Percentiles rank a stretch among this genome's conserved stretches.
Evolutionary conservation across 768 basidiomycete genomes (phyloP).

Genomic region (Strobilomyces confusus): DNA sequence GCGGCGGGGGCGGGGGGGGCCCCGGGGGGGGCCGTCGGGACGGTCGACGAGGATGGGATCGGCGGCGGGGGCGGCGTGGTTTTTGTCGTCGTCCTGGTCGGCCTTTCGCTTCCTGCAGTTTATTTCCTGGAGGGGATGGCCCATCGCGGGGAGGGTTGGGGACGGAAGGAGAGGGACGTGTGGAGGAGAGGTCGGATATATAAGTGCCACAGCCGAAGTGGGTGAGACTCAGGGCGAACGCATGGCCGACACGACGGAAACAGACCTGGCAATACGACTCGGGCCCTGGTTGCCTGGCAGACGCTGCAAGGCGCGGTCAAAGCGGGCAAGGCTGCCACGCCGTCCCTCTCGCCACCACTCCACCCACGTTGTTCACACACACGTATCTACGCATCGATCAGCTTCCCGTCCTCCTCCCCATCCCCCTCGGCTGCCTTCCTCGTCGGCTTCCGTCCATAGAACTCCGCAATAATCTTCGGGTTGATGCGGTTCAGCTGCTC

Average conservation of each 20-base stretch:
- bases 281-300: slow-evolving; percentile 30
- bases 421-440: slow-evolving; percentile 56
- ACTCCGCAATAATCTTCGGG: slow-evolving; percentile 93
- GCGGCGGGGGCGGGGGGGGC: slow-evolving; percentile 29
- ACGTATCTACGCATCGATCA: slow-evolving; percentile 62
- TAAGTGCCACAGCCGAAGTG: slow-evolving; percentile 8
- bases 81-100: slow-evolving; percentile 43
- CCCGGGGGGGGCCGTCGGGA: slow-evolving; percentile 11
- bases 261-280: slow-evolving; percentile 15
- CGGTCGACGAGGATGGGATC: slow-evolving; percentile 36
- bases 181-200: slow-evolving; percentile 29
- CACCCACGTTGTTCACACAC: too few species aligned
- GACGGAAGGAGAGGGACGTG: slow-evolving; percentile 5
- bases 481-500: slow-evolving; percentile 97
- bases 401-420: slow-evolving; percentile 36
- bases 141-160: slow-evolving; percentile 28
- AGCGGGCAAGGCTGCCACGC: slow-evolving; percentile 32
- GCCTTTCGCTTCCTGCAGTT: slow-evolving; percentile 70
- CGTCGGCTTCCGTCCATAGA: slow-evolving; percentile 79
- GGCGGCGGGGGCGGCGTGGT: slow-evolving; percentile 28
- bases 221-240: slow-evolving; percentile 33
- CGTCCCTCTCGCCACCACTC: too few species aligned
- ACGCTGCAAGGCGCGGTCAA: slow-evolving; percentile 21
- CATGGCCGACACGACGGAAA: slow-evolving; percentile 28
- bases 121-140: slow-evolving; percentile 45